Percentiles rank a stretch among this genome's conserved stretches.
Evolutionary conservation across 2,329 filamentous ascomycete genomes (phyloP).

Genomic region (Sporothrix pallida): DNA sequence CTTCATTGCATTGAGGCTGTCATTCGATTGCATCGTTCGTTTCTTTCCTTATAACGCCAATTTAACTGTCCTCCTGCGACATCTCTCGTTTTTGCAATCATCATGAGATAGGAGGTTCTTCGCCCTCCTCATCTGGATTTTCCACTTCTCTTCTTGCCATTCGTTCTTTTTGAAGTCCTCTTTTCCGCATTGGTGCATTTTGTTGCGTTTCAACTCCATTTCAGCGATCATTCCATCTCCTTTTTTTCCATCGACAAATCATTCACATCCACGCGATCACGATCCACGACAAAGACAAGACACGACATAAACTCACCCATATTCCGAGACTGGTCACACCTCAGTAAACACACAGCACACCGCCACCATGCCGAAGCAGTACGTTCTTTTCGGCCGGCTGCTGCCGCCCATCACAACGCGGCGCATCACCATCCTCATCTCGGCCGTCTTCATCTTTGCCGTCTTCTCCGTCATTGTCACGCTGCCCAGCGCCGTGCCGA

Average conservation of each 20-base stretch:
- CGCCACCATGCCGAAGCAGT: conserved; percentile 54
- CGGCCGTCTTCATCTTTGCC: conserved; percentile 58
- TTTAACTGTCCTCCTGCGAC: conserved; percentile 1
- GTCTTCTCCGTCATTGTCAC: conserved; percentile 60
- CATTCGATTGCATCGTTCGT: background rate
- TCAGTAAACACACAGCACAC: background rate
- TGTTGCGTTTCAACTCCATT: background rate
- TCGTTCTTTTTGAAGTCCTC: background rate
- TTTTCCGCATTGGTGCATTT: conserved; percentile 1
- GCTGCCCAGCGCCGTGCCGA: conserved; percentile 56
- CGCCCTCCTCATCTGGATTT: background rate
- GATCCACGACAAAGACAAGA: background rate
- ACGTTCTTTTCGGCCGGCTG: conserved; percentile 55
- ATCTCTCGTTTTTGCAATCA: background rate
- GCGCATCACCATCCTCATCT: conserved; percentile 59
- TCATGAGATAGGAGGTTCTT: conserved; percentile 29
- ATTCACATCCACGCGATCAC: background rate
- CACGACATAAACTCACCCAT: too few species aligned
- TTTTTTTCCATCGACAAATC: background rate
- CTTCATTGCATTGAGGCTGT: background rate
- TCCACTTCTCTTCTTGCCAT: conserved; percentile 19
- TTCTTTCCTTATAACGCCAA: background rate
- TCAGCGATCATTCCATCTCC: background rate
- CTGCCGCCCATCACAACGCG: conserved; percentile 59
- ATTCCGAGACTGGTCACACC: too few species aligned